phyloP scores from a whole-genome alignment of 1,284 basidiomycete species.

The Stereum hirsutum region DNA sequence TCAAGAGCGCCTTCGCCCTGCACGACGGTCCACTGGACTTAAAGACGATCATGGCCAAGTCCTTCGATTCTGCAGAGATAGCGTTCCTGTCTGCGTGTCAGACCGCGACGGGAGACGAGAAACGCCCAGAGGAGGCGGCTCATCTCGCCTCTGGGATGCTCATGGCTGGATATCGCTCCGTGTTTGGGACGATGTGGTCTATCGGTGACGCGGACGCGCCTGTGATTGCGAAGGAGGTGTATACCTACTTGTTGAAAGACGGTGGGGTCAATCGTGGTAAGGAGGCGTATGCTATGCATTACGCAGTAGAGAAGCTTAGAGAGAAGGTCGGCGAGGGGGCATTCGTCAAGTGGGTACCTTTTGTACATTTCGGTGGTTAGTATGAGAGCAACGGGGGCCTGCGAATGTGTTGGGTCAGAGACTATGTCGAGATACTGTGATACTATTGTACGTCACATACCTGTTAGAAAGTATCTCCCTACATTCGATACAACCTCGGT shows the following conservation, averaged over 20 bases:
- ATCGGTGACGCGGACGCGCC: background rate
- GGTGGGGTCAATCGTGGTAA: background rate
- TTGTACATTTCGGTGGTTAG: background rate
- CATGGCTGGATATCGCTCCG: constrained; percentile 14
- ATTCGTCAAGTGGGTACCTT: background rate
- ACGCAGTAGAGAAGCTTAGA: background rate
- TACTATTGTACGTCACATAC: too few relatives aligned
- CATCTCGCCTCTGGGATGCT: constrained; percentile 19
- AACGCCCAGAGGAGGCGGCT: constrained; percentile 2
- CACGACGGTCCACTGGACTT: constrained; percentile 1
- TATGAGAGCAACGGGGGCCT: too few relatives aligned
- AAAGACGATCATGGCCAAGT: background rate
- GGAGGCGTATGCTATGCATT: background rate
- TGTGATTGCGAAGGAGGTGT: background rate
- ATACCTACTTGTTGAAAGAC: background rate
- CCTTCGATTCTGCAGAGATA: background rate
- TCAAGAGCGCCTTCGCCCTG: constrained; percentile 2
- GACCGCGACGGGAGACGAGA: constrained; percentile 1
- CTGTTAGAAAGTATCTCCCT: too few relatives aligned
- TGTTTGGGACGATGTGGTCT: constrained; percentile 18
- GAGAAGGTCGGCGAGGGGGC: background rate
- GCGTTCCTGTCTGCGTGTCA: constrained; percentile 4
- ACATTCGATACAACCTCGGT: too few relatives aligned
- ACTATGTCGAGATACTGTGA: too few relatives aligned
- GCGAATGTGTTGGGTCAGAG: too few relatives aligned